Percentiles rank a stretch among this genome's conserved stretches.
phyloP scores from a whole-genome alignment of 768 basidiomycete genomes.

The Jaapia argillacea region DNA sequence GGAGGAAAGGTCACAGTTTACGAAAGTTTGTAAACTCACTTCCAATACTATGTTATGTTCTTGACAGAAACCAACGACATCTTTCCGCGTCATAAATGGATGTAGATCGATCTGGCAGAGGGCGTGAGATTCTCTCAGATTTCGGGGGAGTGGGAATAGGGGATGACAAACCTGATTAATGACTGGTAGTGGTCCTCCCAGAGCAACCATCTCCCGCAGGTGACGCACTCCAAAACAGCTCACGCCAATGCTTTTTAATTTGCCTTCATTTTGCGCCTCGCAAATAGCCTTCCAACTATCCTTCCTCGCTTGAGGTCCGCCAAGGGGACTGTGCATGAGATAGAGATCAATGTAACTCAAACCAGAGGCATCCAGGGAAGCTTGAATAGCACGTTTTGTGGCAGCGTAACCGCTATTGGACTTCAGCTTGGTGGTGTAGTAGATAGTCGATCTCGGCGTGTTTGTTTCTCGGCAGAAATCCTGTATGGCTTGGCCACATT shows the following conservation, averaged over 20 bases:
- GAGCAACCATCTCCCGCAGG: constrained; percentile 37
- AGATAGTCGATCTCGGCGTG: constrained; percentile 48
- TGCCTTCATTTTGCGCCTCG: constrained; percentile 51
- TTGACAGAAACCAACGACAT: constrained; percentile 51
- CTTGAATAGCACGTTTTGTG: constrained; percentile 37
- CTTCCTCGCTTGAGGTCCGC: constrained; percentile 42
- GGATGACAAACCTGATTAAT: constrained; percentile 44
- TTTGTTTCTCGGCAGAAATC: constrained; percentile 38
- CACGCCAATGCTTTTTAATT: constrained; percentile 53
- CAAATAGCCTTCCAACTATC: constrained; percentile 61
- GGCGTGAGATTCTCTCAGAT: too few relatives aligned
- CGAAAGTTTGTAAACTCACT: constrained; percentile 25
- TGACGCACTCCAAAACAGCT: constrained; percentile 53
- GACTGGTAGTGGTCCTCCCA: constrained; percentile 38
- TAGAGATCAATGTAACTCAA: constrained; percentile 65
- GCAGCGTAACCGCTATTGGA: constrained; percentile 41
- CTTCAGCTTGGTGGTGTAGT: constrained; percentile 65
- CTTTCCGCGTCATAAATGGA: constrained; percentile 60
- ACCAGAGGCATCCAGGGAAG: constrained; percentile 40
- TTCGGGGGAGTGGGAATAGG: too few relatives aligned
- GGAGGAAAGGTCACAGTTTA: not conserved
- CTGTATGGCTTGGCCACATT: constrained; percentile 51
- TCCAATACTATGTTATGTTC: constrained; percentile 50
- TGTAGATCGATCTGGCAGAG: constrained; percentile 41
- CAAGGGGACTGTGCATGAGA: constrained; percentile 60